Evolutionary conservation across 2,329 filamentous ascomycete genomes (phyloP).

Genomic region (Phialemoniopsis sp.): DNA sequence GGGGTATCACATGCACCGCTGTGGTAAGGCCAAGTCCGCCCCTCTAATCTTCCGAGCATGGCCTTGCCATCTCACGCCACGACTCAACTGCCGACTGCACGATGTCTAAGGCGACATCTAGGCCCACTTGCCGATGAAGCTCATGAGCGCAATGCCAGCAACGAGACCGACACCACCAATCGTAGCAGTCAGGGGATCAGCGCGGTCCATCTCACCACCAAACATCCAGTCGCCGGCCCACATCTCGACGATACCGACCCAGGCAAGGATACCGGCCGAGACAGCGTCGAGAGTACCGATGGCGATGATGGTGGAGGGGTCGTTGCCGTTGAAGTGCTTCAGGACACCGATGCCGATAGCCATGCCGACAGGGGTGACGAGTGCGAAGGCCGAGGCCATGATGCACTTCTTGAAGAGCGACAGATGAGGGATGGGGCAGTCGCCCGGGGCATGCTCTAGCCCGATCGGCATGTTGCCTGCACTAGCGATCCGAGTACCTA

Average conservation of each 20-base stretch:
- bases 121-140: slow-evolving; percentile 72
- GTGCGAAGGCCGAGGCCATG: slow-evolving; percentile 60
- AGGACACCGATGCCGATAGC: slow-evolving; percentile 73
- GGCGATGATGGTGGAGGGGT: slow-evolving; percentile 62
- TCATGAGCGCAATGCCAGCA: slow-evolving; percentile 64
- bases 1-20: too few relatives aligned
- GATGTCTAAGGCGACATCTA: too few relatives aligned
- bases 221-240: slow-evolving; percentile 72
- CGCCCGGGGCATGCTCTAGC: slow-evolving; percentile 2
- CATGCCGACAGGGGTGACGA: slow-evolving; percentile 76
- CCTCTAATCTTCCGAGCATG: too few relatives aligned
- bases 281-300: slow-evolving; percentile 72
- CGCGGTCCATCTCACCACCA: slow-evolving; percentile 25
- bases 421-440: slow-evolving; percentile 14
- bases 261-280: slow-evolving; percentile 72
- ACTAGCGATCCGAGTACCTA: slow-evolving; percentile 66
- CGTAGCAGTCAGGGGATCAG: slow-evolving; percentile 42
- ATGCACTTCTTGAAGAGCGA: slow-evolving; percentile 48
- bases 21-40: too few relatives aligned
- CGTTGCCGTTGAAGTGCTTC: slow-evolving; percentile 68
- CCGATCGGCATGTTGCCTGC: slow-evolving; percentile 30
- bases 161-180: slow-evolving; percentile 51
- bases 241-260: slow-evolving; percentile 79
- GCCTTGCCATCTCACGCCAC: too few relatives aligned
- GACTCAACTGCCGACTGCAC: too few relatives aligned